A percentile compares a stretch with the other conserved stretches of the same genome.
Conservation (phyloP, 352 stramenopile genomes). For the Peronospora tabacina region DNA sequence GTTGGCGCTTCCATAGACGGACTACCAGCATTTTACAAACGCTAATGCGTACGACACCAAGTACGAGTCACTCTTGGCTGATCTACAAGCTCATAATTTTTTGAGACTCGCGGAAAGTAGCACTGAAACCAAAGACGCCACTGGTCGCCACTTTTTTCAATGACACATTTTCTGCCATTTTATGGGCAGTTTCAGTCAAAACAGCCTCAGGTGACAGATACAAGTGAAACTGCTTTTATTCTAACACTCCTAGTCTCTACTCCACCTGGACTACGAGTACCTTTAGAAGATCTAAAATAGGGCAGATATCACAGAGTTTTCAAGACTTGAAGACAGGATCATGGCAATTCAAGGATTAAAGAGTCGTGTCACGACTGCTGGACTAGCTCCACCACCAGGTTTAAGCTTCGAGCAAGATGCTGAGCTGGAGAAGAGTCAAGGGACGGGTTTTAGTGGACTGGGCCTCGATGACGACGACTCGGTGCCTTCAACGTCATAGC, state of each 20-base stretch:
- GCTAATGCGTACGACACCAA: constrained; percentile 79
- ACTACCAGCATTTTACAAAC: constrained; percentile 68
- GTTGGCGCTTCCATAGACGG: constrained; percentile 38
- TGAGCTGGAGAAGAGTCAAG: constrained; percentile 60
- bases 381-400: constrained; percentile 11
- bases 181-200: constrained; percentile 66
- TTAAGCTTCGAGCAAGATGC: constrained; percentile 33
- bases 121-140: constrained; percentile 10
- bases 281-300: constrained; percentile 74
- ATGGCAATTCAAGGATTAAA: constrained; percentile 6
- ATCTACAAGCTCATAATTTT: constrained; percentile 77
- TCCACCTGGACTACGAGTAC: constrained; percentile 42
- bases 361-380: neutral
- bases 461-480: constrained; percentile 69
- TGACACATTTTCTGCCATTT: constrained; percentile 74
- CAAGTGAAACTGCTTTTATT: constrained; percentile 14
- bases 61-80: constrained; percentile 79
- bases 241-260: constrained; percentile 44
- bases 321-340: constrained; percentile 45
- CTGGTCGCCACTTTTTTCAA: constrained; percentile 80
- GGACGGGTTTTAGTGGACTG: constrained; percentile 50
- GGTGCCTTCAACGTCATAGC: constrained; percentile 4
- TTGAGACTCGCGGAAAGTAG: constrained; percentile 53
- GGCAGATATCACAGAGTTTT: constrained; percentile 64
- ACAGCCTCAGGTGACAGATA: constrained; percentile 1